Conservation (phyloP, 495 filamentous ascomycete genomes). For the Pyrenula aspistea region DNA sequence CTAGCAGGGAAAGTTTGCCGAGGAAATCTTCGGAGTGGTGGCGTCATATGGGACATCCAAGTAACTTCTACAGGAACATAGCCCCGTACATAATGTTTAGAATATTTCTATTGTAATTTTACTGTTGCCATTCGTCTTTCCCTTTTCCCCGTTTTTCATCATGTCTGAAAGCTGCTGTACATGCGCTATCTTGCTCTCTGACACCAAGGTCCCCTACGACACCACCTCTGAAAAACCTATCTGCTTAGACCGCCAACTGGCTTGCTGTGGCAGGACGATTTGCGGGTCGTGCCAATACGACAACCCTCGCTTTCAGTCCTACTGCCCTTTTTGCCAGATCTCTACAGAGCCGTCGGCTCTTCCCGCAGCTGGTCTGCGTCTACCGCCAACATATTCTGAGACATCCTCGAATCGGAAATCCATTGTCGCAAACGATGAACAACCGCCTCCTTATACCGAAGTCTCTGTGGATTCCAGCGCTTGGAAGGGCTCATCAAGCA, state of each 20-base stretch:
- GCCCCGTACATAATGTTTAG: slow-evolving; percentile 4
- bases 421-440: background rate
- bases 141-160: background rate
- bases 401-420: slow-evolving; percentile 3
- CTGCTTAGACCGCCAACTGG: slow-evolving; percentile 33
- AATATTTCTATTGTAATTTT: too few species aligned
- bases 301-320: slow-evolving; percentile 56
- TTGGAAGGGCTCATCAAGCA: background rate
- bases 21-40: slow-evolving; percentile 6
- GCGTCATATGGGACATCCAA: slow-evolving; percentile 4
- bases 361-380: slow-evolving; percentile 37
- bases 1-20: slow-evolving; percentile 9
- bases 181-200: slow-evolving; percentile 45
- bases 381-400: slow-evolving; percentile 41
- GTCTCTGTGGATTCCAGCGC: background rate
- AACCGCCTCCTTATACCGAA: background rate
- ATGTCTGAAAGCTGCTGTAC: slow-evolving; percentile 43
- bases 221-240: slow-evolving; percentile 44
- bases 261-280: slow-evolving; percentile 56
- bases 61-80: too few species aligned
- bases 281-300: slow-evolving; percentile 53
- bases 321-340: slow-evolving; percentile 52
- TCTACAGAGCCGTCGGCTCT: slow-evolving; percentile 35
- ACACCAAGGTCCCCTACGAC: slow-evolving; percentile 24
- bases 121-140: too few species aligned